A percentile compares a stretch with the other conserved stretches of the same genome.
phyloP scores from a whole-genome alignment of 192 early-diverging fungal species.

The Lobosporangium transversale region DNA sequence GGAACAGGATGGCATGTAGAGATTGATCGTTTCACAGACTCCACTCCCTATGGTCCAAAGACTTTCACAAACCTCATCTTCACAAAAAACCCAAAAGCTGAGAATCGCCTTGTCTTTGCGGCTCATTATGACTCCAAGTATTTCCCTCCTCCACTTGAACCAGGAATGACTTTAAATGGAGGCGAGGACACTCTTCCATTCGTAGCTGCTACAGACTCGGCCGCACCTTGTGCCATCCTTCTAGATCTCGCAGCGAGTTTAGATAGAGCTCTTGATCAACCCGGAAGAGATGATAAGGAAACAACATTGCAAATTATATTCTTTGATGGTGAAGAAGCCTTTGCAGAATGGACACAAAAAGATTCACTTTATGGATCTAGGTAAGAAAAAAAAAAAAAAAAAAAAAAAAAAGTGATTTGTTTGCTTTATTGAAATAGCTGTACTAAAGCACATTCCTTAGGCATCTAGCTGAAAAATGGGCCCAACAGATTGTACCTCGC shows the following conservation, averaged over 20 bases:
- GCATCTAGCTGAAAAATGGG: conserved; percentile 88
- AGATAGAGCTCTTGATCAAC: conserved; percentile 64
- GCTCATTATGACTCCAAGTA: conserved; percentile 96
- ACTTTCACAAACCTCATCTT: conserved; percentile 89
- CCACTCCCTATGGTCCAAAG: conserved; percentile 81
- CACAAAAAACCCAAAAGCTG: conserved; percentile 83
- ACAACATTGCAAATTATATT: conserved; percentile 91
- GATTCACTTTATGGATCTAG: conserved; percentile 94
- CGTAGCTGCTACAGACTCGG: conserved; percentile 91
- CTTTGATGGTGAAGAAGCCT: conserved; percentile 98
- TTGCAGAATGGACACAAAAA: conserved; percentile 72
- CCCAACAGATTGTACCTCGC: conserved; percentile 46
- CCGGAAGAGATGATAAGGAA: conserved; percentile 45
- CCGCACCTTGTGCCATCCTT: conserved; percentile 90
- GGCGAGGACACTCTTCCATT: conserved; percentile 65
- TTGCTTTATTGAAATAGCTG: neutral
- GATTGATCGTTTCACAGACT: conserved; percentile 76
- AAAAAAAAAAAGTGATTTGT: neutral
- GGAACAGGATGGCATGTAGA: conserved; percentile 79
- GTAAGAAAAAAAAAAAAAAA: conserved; percentile 36
- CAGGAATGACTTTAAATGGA: conserved; percentile 12
- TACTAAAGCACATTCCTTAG: conserved; percentile 26
- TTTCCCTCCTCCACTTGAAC: conserved; percentile 57
- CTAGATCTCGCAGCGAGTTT: conserved; percentile 83
- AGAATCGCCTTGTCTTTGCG: conserved; percentile 80